Evolutionary conservation across 140 eudicot genomes (phyloP).

Genomic region (Flaveria floridana): DNA sequence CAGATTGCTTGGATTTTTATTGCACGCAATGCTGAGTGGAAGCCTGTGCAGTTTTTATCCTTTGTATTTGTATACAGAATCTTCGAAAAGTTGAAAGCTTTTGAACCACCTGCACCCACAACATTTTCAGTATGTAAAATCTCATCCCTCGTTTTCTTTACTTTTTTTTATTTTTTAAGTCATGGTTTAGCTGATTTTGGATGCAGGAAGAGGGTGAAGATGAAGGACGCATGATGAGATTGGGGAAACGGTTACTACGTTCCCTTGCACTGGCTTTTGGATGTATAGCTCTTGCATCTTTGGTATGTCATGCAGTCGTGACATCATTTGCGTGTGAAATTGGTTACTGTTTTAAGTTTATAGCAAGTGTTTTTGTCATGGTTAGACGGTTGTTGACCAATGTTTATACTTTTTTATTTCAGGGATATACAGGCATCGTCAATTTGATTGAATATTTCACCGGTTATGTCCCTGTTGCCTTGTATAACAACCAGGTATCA

Average conservation of each 20-base stretch:
- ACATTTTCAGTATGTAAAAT: constrained; percentile 56
- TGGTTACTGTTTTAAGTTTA: not conserved
- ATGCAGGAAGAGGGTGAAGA: constrained; percentile 94
- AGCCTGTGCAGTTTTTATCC: constrained; percentile 78
- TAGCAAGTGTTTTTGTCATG: not conserved
- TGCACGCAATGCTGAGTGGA: constrained; percentile 68
- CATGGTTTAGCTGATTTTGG: constrained; percentile 18
- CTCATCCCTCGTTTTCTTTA: not conserved
- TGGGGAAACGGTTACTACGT: constrained; percentile 90
- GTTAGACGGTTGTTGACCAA: not conserved
- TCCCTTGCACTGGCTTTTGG: constrained; percentile 85
- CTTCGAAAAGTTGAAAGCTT: constrained; percentile 74
- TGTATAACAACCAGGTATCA: constrained; percentile 81
- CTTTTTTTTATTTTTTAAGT: not conserved
- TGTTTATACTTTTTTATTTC: constrained; percentile 17
- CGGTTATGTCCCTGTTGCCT: constrained; percentile 61
- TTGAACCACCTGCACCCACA: constrained; percentile 62
- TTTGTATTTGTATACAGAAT: constrained; percentile 73
- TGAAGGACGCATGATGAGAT: constrained; percentile 71
- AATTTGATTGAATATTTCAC: constrained; percentile 54
- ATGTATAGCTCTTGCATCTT: constrained; percentile 62
- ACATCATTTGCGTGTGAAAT: not conserved
- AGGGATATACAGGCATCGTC: constrained; percentile 61
- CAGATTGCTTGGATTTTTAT: constrained; percentile 80
- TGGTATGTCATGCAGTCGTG: constrained; percentile 51